A percentile compares a stretch with the other conserved stretches of the same genome.
These are phyloP conservation scores for Vanderwaltozyma yarrowii DNA, from an alignment of 805 yeast species.

Conservation along the genomic window DNA sequence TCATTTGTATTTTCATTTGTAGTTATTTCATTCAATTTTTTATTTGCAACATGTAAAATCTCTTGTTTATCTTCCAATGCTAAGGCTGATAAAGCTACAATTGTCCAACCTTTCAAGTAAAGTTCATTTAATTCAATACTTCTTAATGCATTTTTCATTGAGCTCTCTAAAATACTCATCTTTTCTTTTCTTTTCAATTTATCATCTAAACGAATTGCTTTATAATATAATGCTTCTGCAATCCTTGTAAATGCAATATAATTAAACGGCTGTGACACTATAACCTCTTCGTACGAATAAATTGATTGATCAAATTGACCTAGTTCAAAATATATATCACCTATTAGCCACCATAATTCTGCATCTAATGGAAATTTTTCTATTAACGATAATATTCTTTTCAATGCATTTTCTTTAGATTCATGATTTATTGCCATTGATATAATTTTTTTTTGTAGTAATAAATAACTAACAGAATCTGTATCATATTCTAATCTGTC, in stretches of 20 bases:
- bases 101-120: slow-evolving; percentile 67
- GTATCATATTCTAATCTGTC: slow-evolving; percentile 44
- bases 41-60: slow-evolving; percentile 30
- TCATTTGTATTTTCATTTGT: slow-evolving; percentile 16
- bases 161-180: slow-evolving; percentile 8
- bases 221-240: slow-evolving; percentile 18
- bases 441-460: slow-evolving; percentile 21
- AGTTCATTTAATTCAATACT: slow-evolving; percentile 68
- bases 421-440: slow-evolving; percentile 13
- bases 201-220: slow-evolving; percentile 10
- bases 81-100: slow-evolving; percentile 36
- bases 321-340: slow-evolving; percentile 45
- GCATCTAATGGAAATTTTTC: slow-evolving; percentile 55
- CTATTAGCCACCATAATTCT: slow-evolving; percentile 71
- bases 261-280: slow-evolving; percentile 50
- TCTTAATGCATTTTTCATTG: slow-evolving; percentile 47
- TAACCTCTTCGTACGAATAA: slow-evolving; percentile 57
- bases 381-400: slow-evolving; percentile 12
- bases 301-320: slow-evolving; percentile 64
- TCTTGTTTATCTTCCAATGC: slow-evolving; percentile 21
- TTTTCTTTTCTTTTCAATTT: slow-evolving; percentile 2
- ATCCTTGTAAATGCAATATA: slow-evolving; percentile 24
- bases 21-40: slow-evolving; percentile 30
- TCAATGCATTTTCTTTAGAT: slow-evolving; percentile 10
- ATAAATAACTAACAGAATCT: slow-evolving; percentile 22